Evolutionary conservation across 2,329 filamentous ascomycete species (phyloP).

Genomic region (Monilinia laxa): DNA sequence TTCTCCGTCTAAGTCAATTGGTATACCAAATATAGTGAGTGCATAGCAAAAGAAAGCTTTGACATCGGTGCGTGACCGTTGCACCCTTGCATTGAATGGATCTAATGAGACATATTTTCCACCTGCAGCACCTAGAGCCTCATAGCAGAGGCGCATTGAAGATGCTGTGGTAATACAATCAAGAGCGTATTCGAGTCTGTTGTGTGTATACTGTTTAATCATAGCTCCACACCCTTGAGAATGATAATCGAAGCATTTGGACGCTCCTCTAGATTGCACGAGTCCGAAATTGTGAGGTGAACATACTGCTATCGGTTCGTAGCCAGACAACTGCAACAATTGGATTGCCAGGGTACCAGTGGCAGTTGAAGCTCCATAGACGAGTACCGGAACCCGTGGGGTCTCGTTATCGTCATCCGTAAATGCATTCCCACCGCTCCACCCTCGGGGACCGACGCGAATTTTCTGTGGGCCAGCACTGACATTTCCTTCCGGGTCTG

Average conservation of each 20-base stretch:
- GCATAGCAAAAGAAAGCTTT: conserved; percentile 12
- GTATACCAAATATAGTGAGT: conserved; percentile 12
- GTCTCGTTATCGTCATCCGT: neutral
- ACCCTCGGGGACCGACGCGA: conserved; percentile 20
- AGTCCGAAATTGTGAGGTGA: conserved; percentile 44
- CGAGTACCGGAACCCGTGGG: conserved; percentile 18
- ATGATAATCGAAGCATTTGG: conserved; percentile 45
- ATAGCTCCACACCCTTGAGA: conserved; percentile 38
- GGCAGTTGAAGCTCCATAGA: conserved; percentile 22
- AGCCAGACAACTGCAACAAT: conserved; percentile 14
- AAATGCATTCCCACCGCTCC: conserved; percentile 11
- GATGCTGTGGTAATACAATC: conserved; percentile 43
- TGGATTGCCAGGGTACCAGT: conserved; percentile 22
- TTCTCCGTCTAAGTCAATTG: conserved; percentile 13
- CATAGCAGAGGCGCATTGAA: conserved; percentile 43
- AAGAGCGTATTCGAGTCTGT: conserved; percentile 42
- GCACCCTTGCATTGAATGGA: conserved; percentile 13
- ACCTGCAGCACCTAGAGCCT: conserved; percentile 41
- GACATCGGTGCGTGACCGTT: conserved; percentile 11
- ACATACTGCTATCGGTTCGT: conserved; percentile 40
- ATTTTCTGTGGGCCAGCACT: neutral
- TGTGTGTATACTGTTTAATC: conserved; percentile 43
- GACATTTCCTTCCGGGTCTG: neutral
- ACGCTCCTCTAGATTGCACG: conserved; percentile 44
- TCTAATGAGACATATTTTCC: conserved; percentile 34